A percentile compares a stretch with the other conserved stretches of the same genome.
Conservation (phyloP, 23 red algal species). For the Gracilaria gracilis region DNA sequence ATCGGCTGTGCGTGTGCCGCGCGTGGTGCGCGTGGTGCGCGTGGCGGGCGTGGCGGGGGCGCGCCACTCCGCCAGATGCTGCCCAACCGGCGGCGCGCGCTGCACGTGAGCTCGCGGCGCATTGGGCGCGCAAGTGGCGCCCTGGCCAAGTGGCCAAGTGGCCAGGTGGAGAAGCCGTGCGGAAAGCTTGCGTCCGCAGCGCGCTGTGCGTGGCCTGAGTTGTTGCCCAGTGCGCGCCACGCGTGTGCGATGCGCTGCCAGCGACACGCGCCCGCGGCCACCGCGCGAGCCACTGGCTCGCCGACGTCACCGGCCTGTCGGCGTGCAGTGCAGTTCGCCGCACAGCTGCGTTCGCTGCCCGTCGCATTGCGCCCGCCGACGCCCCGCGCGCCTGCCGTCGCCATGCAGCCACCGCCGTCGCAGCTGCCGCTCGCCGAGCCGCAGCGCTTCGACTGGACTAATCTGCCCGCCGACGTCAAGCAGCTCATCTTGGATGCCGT, state of each 20-base stretch:
- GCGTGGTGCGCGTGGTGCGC: conserved; percentile 14
- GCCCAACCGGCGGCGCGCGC: background rate
- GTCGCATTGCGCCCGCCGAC: background rate
- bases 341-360: background rate
- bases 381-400: background rate
- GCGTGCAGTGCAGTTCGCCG: too few species aligned
- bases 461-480: conserved; percentile 16
- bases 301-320: too few species aligned
- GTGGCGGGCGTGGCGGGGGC: too few species aligned
- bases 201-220: too few species aligned
- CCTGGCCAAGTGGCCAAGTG: too few species aligned
- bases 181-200: too few species aligned
- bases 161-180: too few species aligned
- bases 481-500: background rate
- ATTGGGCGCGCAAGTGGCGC: background rate
- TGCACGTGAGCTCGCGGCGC: background rate
- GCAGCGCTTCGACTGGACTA: conserved; percentile 18
- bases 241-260: too few species aligned
- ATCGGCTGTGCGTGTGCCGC: background rate
- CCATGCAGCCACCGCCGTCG: background rate
- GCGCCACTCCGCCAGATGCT: background rate
- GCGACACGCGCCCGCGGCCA: too few species aligned
- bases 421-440: background rate
- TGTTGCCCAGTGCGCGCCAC: too few species aligned
- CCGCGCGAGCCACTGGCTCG: too few species aligned